Evolutionary conservation across 345 rosid genomes (phyloP).

Genomic region (Orychophragmus violaceus): DNA sequence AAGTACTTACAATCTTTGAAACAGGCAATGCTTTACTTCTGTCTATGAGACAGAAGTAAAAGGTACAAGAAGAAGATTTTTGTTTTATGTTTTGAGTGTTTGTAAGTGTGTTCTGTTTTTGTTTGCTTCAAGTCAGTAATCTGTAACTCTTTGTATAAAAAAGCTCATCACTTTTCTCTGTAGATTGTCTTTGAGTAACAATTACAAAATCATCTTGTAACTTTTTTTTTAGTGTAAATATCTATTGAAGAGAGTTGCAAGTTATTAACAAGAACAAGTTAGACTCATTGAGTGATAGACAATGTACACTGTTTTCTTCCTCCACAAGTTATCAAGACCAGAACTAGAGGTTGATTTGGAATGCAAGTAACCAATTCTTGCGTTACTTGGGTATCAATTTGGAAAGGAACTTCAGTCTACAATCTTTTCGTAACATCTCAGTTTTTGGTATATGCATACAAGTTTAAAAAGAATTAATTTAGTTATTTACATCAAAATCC

Average conservation of each 20-base stretch:
- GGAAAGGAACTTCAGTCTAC: neutral
- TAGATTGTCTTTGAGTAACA: slow-evolving; percentile 1
- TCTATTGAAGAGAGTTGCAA: neutral
- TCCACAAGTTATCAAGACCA: neutral
- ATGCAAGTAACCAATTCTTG: neutral
- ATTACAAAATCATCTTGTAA: neutral
- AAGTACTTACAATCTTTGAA: too few relatives aligned
- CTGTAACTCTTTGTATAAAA: slow-evolving; percentile 10
- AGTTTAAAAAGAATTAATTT: too few relatives aligned
- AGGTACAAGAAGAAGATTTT: neutral
- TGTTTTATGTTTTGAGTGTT: neutral
- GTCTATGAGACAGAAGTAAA: slow-evolving; percentile 41
- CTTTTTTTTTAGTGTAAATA: neutral
- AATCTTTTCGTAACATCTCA: too few relatives aligned
- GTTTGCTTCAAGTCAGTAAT: slow-evolving; percentile 4
- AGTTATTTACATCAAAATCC: too few relatives aligned
- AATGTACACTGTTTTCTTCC: neutral
- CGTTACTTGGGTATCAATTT: neutral
- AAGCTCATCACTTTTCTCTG: neutral
- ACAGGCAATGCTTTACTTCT: slow-evolving; percentile 88
- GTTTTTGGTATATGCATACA: too few relatives aligned
- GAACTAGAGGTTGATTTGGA: neutral
- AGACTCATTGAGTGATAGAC: neutral
- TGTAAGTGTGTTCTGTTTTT: slow-evolving; percentile 1
- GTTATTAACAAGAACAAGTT: neutral